Base-by-base conservation (phyloP, 257 asterid genomes). In the Mitragyna speciosa region DNA sequence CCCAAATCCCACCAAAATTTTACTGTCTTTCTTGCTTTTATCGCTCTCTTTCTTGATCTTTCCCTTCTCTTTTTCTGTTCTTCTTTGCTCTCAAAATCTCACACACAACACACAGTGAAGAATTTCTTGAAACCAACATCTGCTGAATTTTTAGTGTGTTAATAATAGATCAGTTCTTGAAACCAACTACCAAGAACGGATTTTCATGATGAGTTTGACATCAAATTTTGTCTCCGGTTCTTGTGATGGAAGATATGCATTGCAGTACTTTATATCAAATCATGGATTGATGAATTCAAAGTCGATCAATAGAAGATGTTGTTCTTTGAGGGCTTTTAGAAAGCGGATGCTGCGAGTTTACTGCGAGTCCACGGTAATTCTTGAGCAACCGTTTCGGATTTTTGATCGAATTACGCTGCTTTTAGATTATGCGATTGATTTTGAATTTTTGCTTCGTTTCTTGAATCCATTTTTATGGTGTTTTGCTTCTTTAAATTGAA, bases 341-440 rank as follows among this genome's bases (percentile, higher is more conserved):
- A 73, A 70, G 79, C 86, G 66, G 39, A 81, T 26, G 31, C 64
- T 82, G 56, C 84, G 86, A 72, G 89, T 93, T 80, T 83, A 73
- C 87, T 88, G 98, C 73, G 84, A 84, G 20, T 87, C 88, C 3
- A 82, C 76, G 95, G 95, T 90, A 66, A 66, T 26, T 33, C 51
- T 82, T 72, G 61, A 41, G 73, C 31, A 6, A 5, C 41, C 52
- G 67, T 61, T 68, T n/a, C 4, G 2, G n/a, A 41, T 33, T 31
- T 82, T 74, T 45, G 0, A 54, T 66, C 39, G 19, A 31, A 39
- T 69, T 59, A 3, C 77, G 70, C 69, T 82, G 6, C 66, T 56
- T 65, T 12, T 63, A 19, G 64, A 59, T 47, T 49, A 12, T 49
- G 12, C 12, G 58, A 1, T 26, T 17, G 20, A 22, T 56, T 73